Percentiles rank a stretch among this genome's conserved stretches.
Evolutionary conservation across 768 basidiomycete genomes (phyloP).

Genomic region (Trametes villosa): DNA sequence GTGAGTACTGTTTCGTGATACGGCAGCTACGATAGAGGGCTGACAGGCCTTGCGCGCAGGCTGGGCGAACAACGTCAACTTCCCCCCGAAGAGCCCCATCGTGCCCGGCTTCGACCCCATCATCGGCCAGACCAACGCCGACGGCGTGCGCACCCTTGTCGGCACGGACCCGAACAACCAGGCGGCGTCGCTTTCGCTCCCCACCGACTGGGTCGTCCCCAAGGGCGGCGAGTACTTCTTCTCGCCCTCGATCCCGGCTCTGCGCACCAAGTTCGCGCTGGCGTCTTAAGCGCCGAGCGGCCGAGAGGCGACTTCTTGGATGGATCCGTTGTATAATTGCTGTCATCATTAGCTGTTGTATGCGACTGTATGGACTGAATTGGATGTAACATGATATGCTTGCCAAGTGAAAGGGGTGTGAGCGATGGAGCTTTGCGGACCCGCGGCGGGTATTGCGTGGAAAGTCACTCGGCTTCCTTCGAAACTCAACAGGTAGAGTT

Average conservation of each 20-base stretch:
- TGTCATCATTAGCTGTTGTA: too few species aligned
- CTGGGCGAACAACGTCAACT: constrained; percentile 38
- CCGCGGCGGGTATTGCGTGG: too few species aligned
- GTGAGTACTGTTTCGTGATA: too few species aligned
- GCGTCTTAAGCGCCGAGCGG: background rate
- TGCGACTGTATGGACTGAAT: background rate
- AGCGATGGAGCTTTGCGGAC: too few species aligned
- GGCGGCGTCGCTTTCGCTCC: constrained; percentile 19
- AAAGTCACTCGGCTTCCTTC: too few species aligned
- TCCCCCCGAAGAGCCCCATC: constrained; percentile 28
- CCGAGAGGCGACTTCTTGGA: background rate
- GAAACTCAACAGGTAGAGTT: too few species aligned
- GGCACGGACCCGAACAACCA: constrained; percentile 31
- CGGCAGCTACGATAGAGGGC: background rate
- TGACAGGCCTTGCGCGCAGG: background rate
- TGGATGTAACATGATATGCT: background rate
- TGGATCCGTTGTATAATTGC: background rate
- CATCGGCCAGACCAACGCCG: constrained; percentile 39
- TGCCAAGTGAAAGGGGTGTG: too few species aligned
- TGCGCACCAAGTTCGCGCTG: constrained; percentile 22
- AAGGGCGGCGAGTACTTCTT: constrained; percentile 41
- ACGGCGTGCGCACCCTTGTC: constrained; percentile 20
- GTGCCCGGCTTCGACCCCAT: constrained; percentile 51
- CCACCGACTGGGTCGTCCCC: constrained; percentile 31
- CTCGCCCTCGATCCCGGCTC: constrained; percentile 35